Evolutionary conservation across 1,284 basidiomycete genomes (phyloP).

Genomic region (Austropuccinia psidii): DNA sequence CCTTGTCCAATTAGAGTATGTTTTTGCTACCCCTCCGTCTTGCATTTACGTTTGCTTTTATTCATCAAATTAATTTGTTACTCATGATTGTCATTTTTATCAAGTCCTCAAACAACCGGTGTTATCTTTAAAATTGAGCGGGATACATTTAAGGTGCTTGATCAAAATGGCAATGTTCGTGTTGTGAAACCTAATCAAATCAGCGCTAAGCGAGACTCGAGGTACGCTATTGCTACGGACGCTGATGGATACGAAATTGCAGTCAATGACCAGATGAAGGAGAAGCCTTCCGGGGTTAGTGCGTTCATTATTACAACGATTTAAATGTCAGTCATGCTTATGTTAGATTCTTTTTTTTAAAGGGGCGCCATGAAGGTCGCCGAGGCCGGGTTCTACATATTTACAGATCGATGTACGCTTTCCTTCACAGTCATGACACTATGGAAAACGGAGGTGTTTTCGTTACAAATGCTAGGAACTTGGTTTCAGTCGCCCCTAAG

Average conservation of each 20-base stretch:
- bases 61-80: neutral
- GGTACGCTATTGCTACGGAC: slow-evolving; percentile 79
- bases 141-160: slow-evolving; percentile 86
- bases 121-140: slow-evolving; percentile 97
- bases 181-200: slow-evolving; percentile 92
- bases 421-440: slow-evolving; percentile 85
- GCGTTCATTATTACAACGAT: neutral
- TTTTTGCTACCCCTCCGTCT: slow-evolving; percentile 39
- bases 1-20: slow-evolving; percentile 89
- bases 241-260: slow-evolving; percentile 67
- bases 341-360: neutral
- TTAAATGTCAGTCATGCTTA: neutral
- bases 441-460: slow-evolving; percentile 89
- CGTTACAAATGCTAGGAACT: slow-evolving; percentile 67
- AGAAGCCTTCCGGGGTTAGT: slow-evolving; percentile 74
- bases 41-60: neutral
- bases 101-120: slow-evolving; percentile 79
- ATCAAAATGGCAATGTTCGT: slow-evolving; percentile 83
- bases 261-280: slow-evolving; percentile 86
- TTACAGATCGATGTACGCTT: slow-evolving; percentile 88
- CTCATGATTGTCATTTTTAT: slow-evolving; percentile 27
- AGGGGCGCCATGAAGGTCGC: slow-evolving; percentile 55
- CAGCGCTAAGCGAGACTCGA: slow-evolving; percentile 70
- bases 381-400: slow-evolving; percentile 90
- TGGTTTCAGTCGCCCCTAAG: slow-evolving; percentile 78